These are phyloP conservation scores for Aquanectria penicillioides DNA, from an alignment of 2,329 filamentous ascomycete genomes.

Conservation along the genomic window DNA sequence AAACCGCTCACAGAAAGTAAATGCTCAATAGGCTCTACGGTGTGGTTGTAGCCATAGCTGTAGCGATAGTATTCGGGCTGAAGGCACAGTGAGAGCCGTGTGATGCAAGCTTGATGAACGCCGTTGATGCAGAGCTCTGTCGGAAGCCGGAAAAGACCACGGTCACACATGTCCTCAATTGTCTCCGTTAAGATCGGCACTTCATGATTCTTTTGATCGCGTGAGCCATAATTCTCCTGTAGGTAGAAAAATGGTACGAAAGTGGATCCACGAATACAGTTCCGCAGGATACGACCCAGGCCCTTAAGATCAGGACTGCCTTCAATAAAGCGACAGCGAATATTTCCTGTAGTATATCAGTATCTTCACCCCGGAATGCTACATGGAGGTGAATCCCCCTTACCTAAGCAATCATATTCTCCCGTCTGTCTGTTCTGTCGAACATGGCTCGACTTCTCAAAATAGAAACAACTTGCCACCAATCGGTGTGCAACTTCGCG, in stretches of 20 bases:
- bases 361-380: neutral
- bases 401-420: conserved; percentile 1
- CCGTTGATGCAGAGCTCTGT: neutral
- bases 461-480: conserved; percentile 18
- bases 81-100: neutral
- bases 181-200: neutral
- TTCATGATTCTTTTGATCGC: neutral
- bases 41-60: neutral
- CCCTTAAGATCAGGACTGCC: conserved; percentile 1
- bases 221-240: neutral
- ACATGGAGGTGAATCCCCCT: neutral
- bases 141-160: neutral
- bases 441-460: neutral
- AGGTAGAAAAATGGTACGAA: conserved; percentile 1
- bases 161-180: neutral
- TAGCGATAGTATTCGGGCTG: neutral
- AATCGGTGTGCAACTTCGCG: conserved; percentile 5
- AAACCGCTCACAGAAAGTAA: conserved; percentile 10
- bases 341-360: neutral
- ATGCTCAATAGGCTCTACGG: neutral
- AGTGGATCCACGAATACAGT: neutral
- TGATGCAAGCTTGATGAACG: neutral
- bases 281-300: neutral
- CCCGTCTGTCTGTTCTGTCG: neutral
- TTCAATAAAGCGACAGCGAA: conserved; percentile 7